Percentiles rank a stretch among this genome's conserved stretches.
These are phyloP conservation scores for Ophiocordyceps unilateralis DNA, from an alignment of 2,329 filamentous ascomycete species.

Conservation along the genomic window DNA sequence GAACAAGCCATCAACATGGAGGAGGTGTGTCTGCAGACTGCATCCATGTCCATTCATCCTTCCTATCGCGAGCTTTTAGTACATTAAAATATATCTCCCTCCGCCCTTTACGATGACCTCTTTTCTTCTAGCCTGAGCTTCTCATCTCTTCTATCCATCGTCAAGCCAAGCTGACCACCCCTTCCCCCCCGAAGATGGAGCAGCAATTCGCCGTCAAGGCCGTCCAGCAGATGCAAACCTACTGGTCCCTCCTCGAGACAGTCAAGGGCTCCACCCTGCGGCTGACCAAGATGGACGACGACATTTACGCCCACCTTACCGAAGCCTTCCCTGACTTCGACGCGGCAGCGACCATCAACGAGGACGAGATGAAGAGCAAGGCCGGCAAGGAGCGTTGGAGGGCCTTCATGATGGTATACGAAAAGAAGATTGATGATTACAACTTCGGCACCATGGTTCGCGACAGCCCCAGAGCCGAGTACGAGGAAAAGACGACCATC, in stretches of 20 bases:
- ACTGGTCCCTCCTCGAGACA: slow-evolving; percentile 90
- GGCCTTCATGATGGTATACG: slow-evolving; percentile 83
- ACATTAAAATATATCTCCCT: no score
- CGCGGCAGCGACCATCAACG: slow-evolving; percentile 60
- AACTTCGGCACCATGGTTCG: slow-evolving; percentile 96
- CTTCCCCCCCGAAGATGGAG: slow-evolving; percentile 53
- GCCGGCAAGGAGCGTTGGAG: slow-evolving; percentile 86
- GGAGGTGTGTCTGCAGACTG: slow-evolving; percentile 30
- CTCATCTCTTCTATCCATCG: no score
- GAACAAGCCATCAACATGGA: slow-evolving; percentile 37
- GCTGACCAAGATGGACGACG: slow-evolving; percentile 86
- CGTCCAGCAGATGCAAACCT: slow-evolving; percentile 91
- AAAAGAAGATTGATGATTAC: slow-evolving; percentile 90
- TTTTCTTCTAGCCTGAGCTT: no score
- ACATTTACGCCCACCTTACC: slow-evolving; percentile 81
- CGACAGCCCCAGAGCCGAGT: slow-evolving; percentile 61
- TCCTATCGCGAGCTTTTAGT: no score
- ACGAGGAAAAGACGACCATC: slow-evolving; percentile 77
- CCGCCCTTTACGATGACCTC: no score
- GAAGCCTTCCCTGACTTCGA: slow-evolving; percentile 87
- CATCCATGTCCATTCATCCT: no score
- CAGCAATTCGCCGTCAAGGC: slow-evolving; percentile 98
- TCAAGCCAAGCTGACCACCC: neutral
- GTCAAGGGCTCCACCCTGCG: slow-evolving; percentile 76
- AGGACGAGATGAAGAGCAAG: slow-evolving; percentile 97